Evolutionary conservation across 257 asterid species (phyloP), one percentile per base, ranked within the genome.

Genomic region (Fraxinus pennsylvanica): DNA sequence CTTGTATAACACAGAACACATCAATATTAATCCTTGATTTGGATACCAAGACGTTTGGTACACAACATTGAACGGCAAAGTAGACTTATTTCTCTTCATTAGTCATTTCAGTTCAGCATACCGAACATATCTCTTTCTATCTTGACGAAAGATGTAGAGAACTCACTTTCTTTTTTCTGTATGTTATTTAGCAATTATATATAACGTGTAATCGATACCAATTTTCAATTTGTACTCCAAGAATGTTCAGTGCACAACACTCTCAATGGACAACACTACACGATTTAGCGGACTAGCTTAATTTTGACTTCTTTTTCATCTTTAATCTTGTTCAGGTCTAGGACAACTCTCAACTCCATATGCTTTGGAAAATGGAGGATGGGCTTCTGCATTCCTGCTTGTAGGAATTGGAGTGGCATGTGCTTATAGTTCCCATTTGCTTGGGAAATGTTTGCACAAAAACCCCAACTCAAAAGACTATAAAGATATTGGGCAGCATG

Each of bases 321-420:
- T 39, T 54, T 36, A 68, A 59, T 59, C 69, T 63, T 25, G 35
- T 27, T 63, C 89, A 92, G 97, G 96, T 71, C 73, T 92, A 72
- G 97, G 97, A 17, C 97, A 91, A 35, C 83, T 92, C 41, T 92
- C 97, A 72, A 89, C 90, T 41, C 91, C 96, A 9, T 91, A 89
- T 77, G 97, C 97, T 52, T 66, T 92, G 45, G 91, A 91, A 84
- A 89, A 84, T 5, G 97, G 90, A 70, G 97, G 97, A 33, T 91
- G 94, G 94, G 52, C 81, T 17, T 91, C 96, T n/a, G 63, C 88
- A 13, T 88, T 92, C 86, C 82, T 92, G 0, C 89, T 92, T 2
- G 63, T 86, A 17, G 89, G 88, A 50, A 86, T 92, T 0, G 96
- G 93, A 52, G 72, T 83, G 22, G 77, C 74, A 5, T 88, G 91